Evolutionary conservation across 108 stramenopile genomes (phyloP).

Genomic region (Discostella pseudostelligera): DNA sequence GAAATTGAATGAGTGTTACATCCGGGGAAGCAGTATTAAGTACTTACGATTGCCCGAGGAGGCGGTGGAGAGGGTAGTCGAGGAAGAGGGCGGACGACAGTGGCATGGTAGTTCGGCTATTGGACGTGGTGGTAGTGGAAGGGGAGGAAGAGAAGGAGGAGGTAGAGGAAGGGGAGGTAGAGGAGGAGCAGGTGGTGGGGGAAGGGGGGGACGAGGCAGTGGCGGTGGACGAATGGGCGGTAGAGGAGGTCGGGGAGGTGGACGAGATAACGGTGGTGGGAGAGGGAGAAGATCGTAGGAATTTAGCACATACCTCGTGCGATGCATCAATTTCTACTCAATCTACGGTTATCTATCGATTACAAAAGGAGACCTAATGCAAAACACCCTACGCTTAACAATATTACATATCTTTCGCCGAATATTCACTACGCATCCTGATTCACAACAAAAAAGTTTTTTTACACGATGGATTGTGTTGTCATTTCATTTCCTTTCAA

Average conservation of each 20-base stretch:
- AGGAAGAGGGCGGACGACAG: conserved; percentile 67
- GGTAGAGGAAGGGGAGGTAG: conserved; percentile 42
- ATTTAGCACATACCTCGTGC: not conserved
- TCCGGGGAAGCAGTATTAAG: conserved; percentile 95
- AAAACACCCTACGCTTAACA: no score
- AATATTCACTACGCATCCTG: no score
- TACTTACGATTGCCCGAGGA: conserved; percentile 94
- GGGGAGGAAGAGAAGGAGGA: conserved; percentile 42
- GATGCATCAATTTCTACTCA: not conserved
- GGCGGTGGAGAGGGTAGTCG: conserved; percentile 83
- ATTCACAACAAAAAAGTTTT: no score
- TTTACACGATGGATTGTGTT: no score
- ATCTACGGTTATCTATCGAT: no score
- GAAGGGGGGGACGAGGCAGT: conserved; percentile 55
- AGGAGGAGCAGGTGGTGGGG: conserved; percentile 38
- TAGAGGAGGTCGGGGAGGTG: conserved; percentile 20
- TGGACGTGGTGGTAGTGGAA: conserved; percentile 40
- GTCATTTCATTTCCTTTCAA: no score
- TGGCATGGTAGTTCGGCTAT: conserved; percentile 18
- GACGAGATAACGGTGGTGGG: conserved; percentile 4
- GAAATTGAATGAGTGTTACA: conserved; percentile 95
- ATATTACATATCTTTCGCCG: no score
- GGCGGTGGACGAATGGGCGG: conserved; percentile 61
- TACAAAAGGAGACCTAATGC: no score
- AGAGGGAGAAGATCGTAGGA: conserved; percentile 1